Base-by-base conservation (phyloP, 345 rosid species). In the Acer saccharum region DNA sequence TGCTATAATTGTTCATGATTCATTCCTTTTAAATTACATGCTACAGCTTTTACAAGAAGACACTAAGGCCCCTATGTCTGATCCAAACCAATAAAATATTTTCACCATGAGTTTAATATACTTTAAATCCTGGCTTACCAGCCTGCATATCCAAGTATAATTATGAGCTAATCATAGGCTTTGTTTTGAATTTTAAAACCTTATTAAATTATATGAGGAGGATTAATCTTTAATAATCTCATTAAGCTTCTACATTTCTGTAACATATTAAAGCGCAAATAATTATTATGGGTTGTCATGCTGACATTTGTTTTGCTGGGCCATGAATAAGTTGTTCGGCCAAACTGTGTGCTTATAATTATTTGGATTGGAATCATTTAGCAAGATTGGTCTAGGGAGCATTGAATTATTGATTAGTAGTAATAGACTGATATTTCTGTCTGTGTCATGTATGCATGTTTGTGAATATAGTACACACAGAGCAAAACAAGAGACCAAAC, bases 321-420 rank as follows among this genome's bases (percentile, higher is more conserved):
- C 23, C 69, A 65, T 35, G 69, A 32, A 32, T 29, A 32, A 32
- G 41, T 18, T 35, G 11, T 65, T 32, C 2, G 18, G 3, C 8
- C 54, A 20, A 68, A 41, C 17, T 41, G 23, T 68, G 54, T 68
- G 54, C 71, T 68, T 68, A n/a, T 68, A 68, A 10, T 43, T 18
- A n/a, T 43, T 20, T 10, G 54, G 14, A 43, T 3, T 18, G 16
- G 9, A 44, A 68, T 68, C 29, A 41, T 44, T n/a, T 20, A 41
- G 27, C 54, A 41, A 41, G 54, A 41, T 17, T 43, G 8, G 10
- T 3, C 6, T 39, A 68, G 55, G 71, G 29, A 43, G 71, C 71
- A 20, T 21, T 18, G 21, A 20, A 68, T 10, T 68, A 44, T 3
- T 16, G 7, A 54, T 54, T 16, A 17, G 4, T 54, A 54, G 58